Conservation (phyloP, 2,329 filamentous ascomycete species). For the Teratosphaeria epicoccoides region DNA sequence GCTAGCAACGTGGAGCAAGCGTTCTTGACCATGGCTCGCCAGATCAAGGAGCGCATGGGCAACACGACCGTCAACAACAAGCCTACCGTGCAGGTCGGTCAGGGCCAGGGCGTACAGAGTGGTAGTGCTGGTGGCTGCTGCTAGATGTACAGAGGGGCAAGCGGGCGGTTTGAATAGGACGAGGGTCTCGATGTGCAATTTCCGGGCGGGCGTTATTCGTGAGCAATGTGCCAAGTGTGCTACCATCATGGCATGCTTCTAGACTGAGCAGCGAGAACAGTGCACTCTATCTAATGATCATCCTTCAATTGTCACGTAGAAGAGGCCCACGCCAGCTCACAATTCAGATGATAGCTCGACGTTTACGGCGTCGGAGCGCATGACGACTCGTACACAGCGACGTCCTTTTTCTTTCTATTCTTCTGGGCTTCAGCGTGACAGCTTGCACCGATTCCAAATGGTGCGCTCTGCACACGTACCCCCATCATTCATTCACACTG, state of each 20-base stretch:
- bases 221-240: not conserved
- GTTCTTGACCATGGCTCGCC: slow-evolving; percentile 98
- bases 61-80: slow-evolving; percentile 97
- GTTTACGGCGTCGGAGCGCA: not conserved
- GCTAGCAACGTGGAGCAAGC: slow-evolving; percentile 99
- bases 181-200: not conserved
- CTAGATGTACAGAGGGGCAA: slow-evolving; percentile 41
- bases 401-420: not conserved
- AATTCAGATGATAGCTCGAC: not conserved
- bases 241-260: not conserved
- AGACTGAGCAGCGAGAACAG: not conserved
- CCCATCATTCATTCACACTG: no score
- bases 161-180: not conserved
- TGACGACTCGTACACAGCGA: not conserved
- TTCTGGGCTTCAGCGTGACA: not conserved
- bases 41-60: slow-evolving; percentile 99
- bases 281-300: not conserved
- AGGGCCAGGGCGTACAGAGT: slow-evolving; percentile 86
- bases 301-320: not conserved
- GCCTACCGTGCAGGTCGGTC: slow-evolving; percentile 90
- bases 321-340: not conserved
- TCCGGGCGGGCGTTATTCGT: not conserved
- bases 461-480: no score
- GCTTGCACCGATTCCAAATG: no score
- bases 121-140: slow-evolving; percentile 81